Percentiles rank a stretch among this genome's conserved stretches.
Conservation (phyloP, 768 basidiomycete species). For the Fibroporia radiculosa region DNA sequence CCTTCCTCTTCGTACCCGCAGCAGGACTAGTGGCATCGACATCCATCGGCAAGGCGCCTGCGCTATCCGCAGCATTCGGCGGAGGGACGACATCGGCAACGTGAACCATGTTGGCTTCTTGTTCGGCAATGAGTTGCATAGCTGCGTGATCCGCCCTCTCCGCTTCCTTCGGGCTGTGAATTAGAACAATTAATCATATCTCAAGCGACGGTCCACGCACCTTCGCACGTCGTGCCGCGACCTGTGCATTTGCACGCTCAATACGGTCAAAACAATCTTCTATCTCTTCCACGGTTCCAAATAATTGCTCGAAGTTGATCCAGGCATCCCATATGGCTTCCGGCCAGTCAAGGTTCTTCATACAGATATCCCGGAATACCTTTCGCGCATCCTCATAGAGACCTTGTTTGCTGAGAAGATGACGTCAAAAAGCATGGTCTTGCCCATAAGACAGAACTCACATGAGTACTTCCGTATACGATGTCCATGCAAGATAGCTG, state of each 20-base stretch:
- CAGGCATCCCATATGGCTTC: slow-evolving; percentile 92
- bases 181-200: neutral
- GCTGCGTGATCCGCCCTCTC: slow-evolving; percentile 49
- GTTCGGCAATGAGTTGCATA: slow-evolving; percentile 36
- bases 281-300: slow-evolving; percentile 65
- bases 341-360: slow-evolving; percentile 86
- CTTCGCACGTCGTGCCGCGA: slow-evolving; percentile 57
- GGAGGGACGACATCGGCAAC: slow-evolving; percentile 22
- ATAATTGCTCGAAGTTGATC: slow-evolving; percentile 77
- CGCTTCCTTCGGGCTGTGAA: slow-evolving; percentile 40
- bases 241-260: slow-evolving; percentile 54
- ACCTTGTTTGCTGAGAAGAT: slow-evolving; percentile 39
- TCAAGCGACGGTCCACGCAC: slow-evolving; percentile 28
- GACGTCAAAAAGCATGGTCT: slow-evolving; percentile 4
- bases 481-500: slow-evolving; percentile 69
- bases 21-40: slow-evolving; percentile 29
- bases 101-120: slow-evolving; percentile 28
- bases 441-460: slow-evolving; percentile 31
- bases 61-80: slow-evolving; percentile 3
- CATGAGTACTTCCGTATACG: slow-evolving; percentile 70
- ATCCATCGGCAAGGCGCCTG: slow-evolving; percentile 30
- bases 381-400: slow-evolving; percentile 54
- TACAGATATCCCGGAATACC: slow-evolving; percentile 56
- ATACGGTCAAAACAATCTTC: slow-evolving; percentile 57
- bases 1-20: slow-evolving; percentile 53